Evolutionary conservation across 2,329 filamentous ascomycete species (phyloP), one percentile per base, ranked within the genome.

Genomic region (Monascus ruber): DNA sequence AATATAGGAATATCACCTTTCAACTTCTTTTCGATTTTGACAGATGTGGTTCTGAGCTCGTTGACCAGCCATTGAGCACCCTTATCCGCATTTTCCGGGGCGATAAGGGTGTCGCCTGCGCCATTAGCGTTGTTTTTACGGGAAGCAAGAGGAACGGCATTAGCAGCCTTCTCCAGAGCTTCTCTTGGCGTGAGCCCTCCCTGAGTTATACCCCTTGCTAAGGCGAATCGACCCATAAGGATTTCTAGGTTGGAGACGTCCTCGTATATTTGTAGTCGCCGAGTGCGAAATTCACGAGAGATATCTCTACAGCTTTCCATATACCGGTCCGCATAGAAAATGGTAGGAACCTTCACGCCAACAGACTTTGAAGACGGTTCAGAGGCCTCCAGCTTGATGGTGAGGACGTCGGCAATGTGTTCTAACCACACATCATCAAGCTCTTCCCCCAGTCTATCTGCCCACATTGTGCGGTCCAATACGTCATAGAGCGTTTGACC

Each of bases 291-390:
- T 6, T 65, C 60, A 33, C 63, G 63, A 10, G 72, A 66, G 6
- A 65, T 50, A 1, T 64, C 62, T 40, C 66, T 63, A 42, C 72
- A 74, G 44, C 66, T 60, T 36, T 72, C 63, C 34, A 79, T 60
- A 52, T 81, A 81, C 34, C 76, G 69, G 56, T 81, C 77, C 4
- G 73, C 66, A 46, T 76, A 77, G 49, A 77, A 69, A 1, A 65
- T 62, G 1, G 67, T 53, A 3, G 76, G 75, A 11, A 78, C 64
- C 5, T 69, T 69, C 33, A 79, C 56, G 26, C 67, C 62, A 24
- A 72, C 51, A 26, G 47, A 50, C 32, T 51, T 54, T 28, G 46
- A 58, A 27, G 58, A 57, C 26, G 66, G 50, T 10, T 49, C 62
- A 40, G 49, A 46, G 54, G 48, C 57, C 51, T 58, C 62, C 33